A percentile compares a stretch with the other conserved stretches of the same genome.
Conservation (phyloP, 1,284 basidiomycete genomes). For the Veloporphyrellus conicus region DNA sequence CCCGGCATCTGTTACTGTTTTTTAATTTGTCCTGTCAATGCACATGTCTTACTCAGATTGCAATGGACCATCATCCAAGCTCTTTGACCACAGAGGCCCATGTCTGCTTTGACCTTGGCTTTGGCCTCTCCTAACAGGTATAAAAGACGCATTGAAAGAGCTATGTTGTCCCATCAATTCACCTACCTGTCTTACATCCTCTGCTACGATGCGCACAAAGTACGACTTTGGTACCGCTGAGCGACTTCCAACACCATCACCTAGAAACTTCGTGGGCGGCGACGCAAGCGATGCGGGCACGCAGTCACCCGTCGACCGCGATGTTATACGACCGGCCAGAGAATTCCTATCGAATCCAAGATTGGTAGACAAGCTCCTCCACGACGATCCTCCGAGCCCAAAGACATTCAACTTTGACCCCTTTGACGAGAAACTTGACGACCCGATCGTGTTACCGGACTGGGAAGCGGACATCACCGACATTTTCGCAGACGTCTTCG, state of each 20-base stretch:
- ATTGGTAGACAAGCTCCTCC: neutral
- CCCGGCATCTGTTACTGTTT: slow-evolving; percentile 33
- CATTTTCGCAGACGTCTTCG: slow-evolving; percentile 14
- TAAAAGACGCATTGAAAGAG: slow-evolving; percentile 6
- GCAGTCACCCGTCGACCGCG: neutral
- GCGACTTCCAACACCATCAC: neutral
- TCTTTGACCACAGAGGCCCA: neutral
- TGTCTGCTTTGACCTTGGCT: neutral
- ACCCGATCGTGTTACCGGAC: neutral
- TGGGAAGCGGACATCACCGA: slow-evolving; percentile 17
- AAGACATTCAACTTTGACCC: slow-evolving; percentile 4
- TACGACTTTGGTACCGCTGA: neutral
- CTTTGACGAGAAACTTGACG: slow-evolving; percentile 7
- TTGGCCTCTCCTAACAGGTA: slow-evolving; percentile 1
- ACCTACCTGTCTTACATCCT: neutral
- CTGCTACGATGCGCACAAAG: slow-evolving; percentile 6
- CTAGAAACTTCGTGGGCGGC: neutral
- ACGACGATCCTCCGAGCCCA: neutral
- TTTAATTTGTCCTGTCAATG: neutral
- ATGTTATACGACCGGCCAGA: neutral
- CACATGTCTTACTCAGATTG: too few relatives aligned
- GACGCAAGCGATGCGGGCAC: neutral
- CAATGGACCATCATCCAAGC: too few relatives aligned
- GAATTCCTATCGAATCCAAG: neutral
- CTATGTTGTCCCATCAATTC: neutral